Percentiles rank a stretch among this genome's conserved stretches.
phyloP scores from a whole-genome alignment of 306 rosid species.

The Corylus avellana region DNA sequence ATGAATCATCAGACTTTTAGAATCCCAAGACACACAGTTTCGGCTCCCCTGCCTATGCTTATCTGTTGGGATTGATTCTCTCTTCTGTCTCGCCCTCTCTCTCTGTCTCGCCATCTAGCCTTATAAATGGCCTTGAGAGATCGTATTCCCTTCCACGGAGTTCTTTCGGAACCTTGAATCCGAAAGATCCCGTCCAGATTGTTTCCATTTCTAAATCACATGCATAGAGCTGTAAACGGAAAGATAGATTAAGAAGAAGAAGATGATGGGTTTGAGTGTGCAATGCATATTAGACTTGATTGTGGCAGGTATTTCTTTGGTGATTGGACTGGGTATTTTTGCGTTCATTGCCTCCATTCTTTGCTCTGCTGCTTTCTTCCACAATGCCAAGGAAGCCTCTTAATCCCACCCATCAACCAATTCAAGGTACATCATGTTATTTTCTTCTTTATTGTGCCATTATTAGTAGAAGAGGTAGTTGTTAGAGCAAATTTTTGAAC shows the following conservation, averaged over 20 bases:
- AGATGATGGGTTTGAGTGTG: conserved; percentile 48
- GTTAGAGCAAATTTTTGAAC: too few species aligned
- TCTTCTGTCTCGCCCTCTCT: too few species aligned
- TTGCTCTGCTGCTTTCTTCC: conserved; percentile 65
- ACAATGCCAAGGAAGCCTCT: conserved; percentile 50
- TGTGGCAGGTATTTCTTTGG: conserved; percentile 67
- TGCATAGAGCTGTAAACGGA: too few species aligned
- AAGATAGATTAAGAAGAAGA: conserved; percentile 10
- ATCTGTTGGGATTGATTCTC: too few species aligned
- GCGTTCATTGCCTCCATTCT: conserved; percentile 70
- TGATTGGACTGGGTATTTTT: conserved; percentile 53
- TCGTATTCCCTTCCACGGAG: background rate
- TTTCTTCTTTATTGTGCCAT: background rate
- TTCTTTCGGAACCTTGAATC: background rate
- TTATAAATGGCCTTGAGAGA: background rate
- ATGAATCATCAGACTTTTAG: too few species aligned
- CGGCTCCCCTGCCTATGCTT: background rate
- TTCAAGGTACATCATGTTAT: background rate
- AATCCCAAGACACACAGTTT: background rate
- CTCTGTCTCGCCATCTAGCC: background rate
- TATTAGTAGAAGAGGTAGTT: too few species aligned
- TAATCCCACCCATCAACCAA: conserved; percentile 16
- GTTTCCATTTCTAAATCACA: background rate
- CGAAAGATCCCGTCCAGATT: background rate
- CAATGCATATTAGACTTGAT: conserved; percentile 63